Evolutionary conservation across 164 flowering plant genomes (phyloP), one percentile per base, ranked within the genome.

Genomic region (Dillenia suffruticosa): DNA sequence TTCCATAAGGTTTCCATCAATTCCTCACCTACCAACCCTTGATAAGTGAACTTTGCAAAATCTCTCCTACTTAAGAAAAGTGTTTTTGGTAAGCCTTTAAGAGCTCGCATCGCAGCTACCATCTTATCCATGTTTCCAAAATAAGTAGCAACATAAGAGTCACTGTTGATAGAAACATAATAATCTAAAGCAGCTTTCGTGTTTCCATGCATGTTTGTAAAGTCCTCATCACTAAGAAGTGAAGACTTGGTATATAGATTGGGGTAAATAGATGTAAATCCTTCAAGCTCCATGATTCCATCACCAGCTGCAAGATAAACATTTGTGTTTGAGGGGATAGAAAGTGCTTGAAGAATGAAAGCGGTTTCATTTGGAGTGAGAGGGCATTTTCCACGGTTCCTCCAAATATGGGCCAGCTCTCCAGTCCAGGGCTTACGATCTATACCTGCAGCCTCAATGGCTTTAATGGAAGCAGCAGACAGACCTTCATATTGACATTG

Each of bases 81-180:
- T 9, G 97, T 92, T 66, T 81, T 88, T 26, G 72, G 72, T 71
- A 85, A 54, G 48, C 96, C 94, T 62, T 79, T 84, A 44, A 55
- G 72, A 5, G 96, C 87, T 62, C 97, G 79, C 99, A 91, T 87
- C 1, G 99, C 97, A 32, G 97, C 79, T 6, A 95, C 99, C 96
- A 95, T 95, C 81, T 95, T 95, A 68, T 95, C 99, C 97, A 95
- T 95, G 72, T 95, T 95, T 22, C 97, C 99, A 67, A 95, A 95
- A 73, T 86, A 95, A 3, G 99, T 95, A 48, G 96, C 97, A 26
- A 95, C 58, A 22, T 92, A 95, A 0, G 93, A 77, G 58, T 94
- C 96, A 48, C 99, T 95, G 70, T 86, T 88, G 53, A 92, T 85
- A 2, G 99, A 92, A 46, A 92, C 87, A 26, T 81, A 81, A 66